Conservation (phyloP, 2,329 filamentous ascomycete species). For the Incumbomyces delicatus region DNA sequence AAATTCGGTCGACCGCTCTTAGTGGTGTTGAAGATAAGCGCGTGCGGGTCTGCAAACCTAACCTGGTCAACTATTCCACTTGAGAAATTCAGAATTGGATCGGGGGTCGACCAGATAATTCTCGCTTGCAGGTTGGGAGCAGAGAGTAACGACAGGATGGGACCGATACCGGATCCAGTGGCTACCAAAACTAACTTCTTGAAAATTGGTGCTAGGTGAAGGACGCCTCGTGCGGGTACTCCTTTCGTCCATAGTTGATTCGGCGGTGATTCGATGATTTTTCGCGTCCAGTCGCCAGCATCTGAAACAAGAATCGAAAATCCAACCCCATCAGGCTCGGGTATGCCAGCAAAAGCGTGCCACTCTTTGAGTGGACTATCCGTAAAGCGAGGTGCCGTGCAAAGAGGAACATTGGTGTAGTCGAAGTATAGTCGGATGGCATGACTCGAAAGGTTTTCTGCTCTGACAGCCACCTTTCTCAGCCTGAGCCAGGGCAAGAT, state of each 20-base stretch:
- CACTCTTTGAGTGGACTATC: constrained; percentile 58
- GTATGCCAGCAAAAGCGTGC: constrained; percentile 68
- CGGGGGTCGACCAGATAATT: constrained; percentile 59
- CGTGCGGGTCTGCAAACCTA: constrained; percentile 47
- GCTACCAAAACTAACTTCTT: constrained; percentile 55
- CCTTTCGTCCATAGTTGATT: constrained; percentile 58
- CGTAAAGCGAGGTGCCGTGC: constrained; percentile 51
- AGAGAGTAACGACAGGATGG: constrained; percentile 53
- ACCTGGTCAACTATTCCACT: constrained; percentile 47
- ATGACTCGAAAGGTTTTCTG: constrained; percentile 61
- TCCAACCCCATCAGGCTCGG: constrained; percentile 45
- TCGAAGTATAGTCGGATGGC: constrained; percentile 62
- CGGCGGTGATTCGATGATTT: constrained; percentile 53
- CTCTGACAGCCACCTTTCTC: constrained; percentile 54
- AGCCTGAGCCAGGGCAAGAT: constrained; percentile 65
- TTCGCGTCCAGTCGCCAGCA: constrained; percentile 64
- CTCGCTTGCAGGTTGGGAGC: constrained; percentile 37
- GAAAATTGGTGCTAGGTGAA: constrained; percentile 59
- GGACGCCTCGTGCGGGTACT: constrained; percentile 56
- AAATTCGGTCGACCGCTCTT: constrained; percentile 52
- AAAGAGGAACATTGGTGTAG: constrained; percentile 50
- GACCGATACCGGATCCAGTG: constrained; percentile 65
- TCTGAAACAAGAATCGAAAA: constrained; percentile 63
- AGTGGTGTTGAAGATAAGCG: constrained; percentile 59
- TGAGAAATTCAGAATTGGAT: constrained; percentile 55